Conservation (phyloP, 108 stramenopile species). For the Stephanodiscus triporus region DNA sequence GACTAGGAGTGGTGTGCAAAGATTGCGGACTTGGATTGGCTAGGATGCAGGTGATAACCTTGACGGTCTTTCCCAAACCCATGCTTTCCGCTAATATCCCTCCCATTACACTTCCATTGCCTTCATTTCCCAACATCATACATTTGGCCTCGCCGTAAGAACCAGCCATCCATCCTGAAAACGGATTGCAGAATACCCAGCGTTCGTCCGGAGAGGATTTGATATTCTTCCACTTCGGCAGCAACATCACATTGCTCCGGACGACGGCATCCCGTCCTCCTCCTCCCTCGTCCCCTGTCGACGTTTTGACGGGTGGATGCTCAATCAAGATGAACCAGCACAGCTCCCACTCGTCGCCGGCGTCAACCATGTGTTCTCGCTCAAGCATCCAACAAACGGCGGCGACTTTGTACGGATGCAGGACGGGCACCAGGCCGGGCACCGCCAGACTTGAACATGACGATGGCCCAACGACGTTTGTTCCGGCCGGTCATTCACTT, state of each 20-base stretch:
- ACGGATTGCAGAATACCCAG: constrained; percentile 51
- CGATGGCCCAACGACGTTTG: no score
- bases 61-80: constrained; percentile 41
- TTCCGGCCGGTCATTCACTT: no score
- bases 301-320: background rate
- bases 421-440: constrained; percentile 59
- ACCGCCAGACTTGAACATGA: constrained; percentile 20
- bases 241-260: constrained; percentile 11
- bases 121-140: constrained; percentile 21
- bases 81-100: constrained; percentile 76
- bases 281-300: background rate
- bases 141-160: constrained; percentile 41
- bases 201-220: constrained; percentile 31
- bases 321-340: constrained; percentile 51
- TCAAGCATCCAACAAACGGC: constrained; percentile 81
- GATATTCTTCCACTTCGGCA: constrained; percentile 28
- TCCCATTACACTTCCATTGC: constrained; percentile 22
- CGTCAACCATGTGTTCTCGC: constrained; percentile 42
- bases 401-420: constrained; percentile 70
- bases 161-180: constrained; percentile 52
- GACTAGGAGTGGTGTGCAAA: background rate
- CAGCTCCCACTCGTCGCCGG: constrained; percentile 58
- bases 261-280: background rate
- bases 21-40: constrained; percentile 43
- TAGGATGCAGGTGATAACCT: constrained; percentile 64